Base-by-base conservation (phyloP, 768 basidiomycete genomes). In the Psilocybe cyanescens region DNA sequence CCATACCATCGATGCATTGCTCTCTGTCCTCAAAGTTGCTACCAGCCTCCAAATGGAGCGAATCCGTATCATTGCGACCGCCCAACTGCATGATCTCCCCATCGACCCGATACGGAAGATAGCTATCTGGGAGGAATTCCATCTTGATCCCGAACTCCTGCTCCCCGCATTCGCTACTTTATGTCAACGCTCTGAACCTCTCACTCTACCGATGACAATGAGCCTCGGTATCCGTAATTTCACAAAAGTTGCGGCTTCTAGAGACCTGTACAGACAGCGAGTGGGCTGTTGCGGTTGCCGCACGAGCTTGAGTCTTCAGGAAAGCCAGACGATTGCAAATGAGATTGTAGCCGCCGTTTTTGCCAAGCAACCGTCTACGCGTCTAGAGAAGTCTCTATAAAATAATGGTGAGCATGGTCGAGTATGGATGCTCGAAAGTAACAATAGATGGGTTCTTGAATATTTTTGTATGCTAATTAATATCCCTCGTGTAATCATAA, bases 121-220 rank as follows among this genome's bases (percentile, higher is more conserved):
- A 24, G 70, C 72, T 6, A 74, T 77, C 8, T 76, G 75, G 75
- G 71, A 76, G 12, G 69, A 73, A 65, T 77, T 74, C 55, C 70
- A 71, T 50, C 72, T 76, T 37, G 71, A 77, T 48, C 63, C 72
- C 35, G 60, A 69, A 44, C 66, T 71, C 7, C 60, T 75, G 51
- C 62, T 68, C n/a, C 64, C 74, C 9, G 67, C 74, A 7, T 75
- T 74, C 44, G 68, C 71, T 33, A 62, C 64, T 19, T 63, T 75
- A 8, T 74, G 72, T 55, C 70, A 74, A 58, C 71, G 72, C 9
- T 65, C 64, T 1, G 72, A 76, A 57, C 74, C 73, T 7, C 69
- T 76, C 46, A 76, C 74, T 8, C 60, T 77, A 49, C 63, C 68
- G 4, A 73, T 77, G 70, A 71, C 73, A 11, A 68, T 73, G 67